A percentile compares a stretch with the other conserved stretches of the same genome.
phyloP scores from a whole-genome alignment of 2,329 filamentous ascomycete species.

The Amylocarpus encephaloides region DNA sequence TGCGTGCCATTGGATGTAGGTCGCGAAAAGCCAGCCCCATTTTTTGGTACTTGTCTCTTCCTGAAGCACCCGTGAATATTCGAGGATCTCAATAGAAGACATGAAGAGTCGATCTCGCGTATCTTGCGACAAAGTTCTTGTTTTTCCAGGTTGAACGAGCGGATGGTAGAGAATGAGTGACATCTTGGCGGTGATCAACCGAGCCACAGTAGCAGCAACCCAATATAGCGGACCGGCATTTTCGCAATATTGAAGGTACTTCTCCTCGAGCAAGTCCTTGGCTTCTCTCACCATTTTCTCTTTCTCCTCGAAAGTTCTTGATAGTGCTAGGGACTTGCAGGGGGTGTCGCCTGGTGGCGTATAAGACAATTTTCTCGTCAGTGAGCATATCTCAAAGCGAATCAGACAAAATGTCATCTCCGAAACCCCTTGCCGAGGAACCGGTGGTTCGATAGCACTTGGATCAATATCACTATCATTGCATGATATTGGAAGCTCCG shows the following conservation, averaged over 20 bases:
- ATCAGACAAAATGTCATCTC: slow-evolving; percentile 36
- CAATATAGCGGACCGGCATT: slow-evolving; percentile 42
- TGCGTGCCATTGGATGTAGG: slow-evolving; percentile 40
- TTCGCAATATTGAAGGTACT: slow-evolving; percentile 32
- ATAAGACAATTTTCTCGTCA: slow-evolving; percentile 24
- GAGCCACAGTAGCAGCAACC: slow-evolving; percentile 40
- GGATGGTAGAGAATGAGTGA: slow-evolving; percentile 34
- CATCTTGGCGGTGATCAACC: slow-evolving; percentile 36
- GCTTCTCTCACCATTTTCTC: slow-evolving; percentile 28
- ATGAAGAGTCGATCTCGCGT: slow-evolving; percentile 34
- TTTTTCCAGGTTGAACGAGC: slow-evolving; percentile 24
- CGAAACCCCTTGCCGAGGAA: slow-evolving; percentile 29
- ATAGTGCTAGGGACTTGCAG: slow-evolving; percentile 2
- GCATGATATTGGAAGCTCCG: slow-evolving; percentile 43
- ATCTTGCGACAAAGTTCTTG: slow-evolving; percentile 30
- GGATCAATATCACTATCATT: slow-evolving; percentile 42
- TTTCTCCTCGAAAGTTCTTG: slow-evolving; percentile 27
- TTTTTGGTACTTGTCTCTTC: slow-evolving; percentile 33
- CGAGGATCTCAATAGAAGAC: slow-evolving; percentile 36
- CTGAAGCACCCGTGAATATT: slow-evolving; percentile 36
- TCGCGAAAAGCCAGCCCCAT: slow-evolving; percentile 37
- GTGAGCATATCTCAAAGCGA: slow-evolving; percentile 30
- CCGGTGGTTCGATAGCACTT: slow-evolving; percentile 24
- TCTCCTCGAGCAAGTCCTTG: slow-evolving; percentile 27
- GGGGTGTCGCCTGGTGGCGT: slow-evolving; percentile 17